Evolutionary conservation across 768 basidiomycete genomes (phyloP).

Genomic region (Russula abietina): DNA sequence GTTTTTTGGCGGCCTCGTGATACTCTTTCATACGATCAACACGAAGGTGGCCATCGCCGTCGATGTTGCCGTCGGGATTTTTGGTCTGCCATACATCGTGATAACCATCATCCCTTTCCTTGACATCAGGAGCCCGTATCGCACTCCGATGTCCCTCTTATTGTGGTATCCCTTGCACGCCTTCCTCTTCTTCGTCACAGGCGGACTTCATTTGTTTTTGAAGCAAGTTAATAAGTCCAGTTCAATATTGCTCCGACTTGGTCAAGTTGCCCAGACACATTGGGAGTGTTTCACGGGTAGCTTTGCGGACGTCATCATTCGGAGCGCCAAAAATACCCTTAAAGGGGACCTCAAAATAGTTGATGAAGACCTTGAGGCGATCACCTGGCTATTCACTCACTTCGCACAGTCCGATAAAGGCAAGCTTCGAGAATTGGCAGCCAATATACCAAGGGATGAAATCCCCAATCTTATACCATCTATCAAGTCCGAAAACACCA

Average conservation of each 20-base stretch:
- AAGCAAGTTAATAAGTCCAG: neutral
- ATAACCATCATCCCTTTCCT: neutral
- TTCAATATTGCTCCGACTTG: neutral
- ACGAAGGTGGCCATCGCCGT: neutral
- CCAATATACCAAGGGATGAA: neutral
- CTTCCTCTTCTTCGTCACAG: neutral
- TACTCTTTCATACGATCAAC: neutral
- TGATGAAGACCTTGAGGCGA: neutral
- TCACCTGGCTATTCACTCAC: neutral
- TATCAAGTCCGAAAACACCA: neutral
- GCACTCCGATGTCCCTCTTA: neutral
- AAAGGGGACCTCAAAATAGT: no score
- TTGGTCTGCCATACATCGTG: neutral
- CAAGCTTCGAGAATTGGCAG: neutral
- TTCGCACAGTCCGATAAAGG: neutral
- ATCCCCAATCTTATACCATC: neutral
- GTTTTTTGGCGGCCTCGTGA: neutral
- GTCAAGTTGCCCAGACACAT: neutral
- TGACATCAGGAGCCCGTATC: neutral
- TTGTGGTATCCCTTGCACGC: neutral
- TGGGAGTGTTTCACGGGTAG: neutral
- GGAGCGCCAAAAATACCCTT: neutral
- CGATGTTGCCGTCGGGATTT: neutral
- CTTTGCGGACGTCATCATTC: neutral
- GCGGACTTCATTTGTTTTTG: neutral